A percentile compares a stretch with the other conserved stretches of the same genome.
These are phyloP conservation scores for Spizellomyces punctatus DNA, from an alignment of 192 early-diverging fungal species.

Conservation along the genomic window DNA sequence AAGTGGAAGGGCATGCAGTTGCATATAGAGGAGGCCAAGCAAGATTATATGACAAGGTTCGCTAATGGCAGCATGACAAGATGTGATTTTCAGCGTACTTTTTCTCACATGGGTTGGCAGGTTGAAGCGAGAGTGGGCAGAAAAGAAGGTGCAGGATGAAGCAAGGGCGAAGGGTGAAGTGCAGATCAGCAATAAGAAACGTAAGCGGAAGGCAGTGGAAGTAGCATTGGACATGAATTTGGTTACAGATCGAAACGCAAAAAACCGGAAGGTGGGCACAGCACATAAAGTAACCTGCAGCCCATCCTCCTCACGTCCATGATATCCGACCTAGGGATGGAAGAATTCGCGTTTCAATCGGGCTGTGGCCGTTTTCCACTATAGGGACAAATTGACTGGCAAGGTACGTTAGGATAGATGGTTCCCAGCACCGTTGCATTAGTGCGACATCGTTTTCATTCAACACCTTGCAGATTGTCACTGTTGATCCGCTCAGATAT, in stretches of 20 bases:
- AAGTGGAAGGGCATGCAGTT: constrained; percentile 85
- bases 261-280: constrained; percentile 40
- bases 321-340: constrained; percentile 54
- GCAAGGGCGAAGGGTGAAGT: constrained; percentile 18
- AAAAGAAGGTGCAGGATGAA: constrained; percentile 37
- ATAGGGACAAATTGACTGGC: constrained; percentile 54
- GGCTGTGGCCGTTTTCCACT: constrained; percentile 69
- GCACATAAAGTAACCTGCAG: too few species aligned
- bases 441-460: neutral
- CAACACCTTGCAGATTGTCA: constrained; percentile 42
- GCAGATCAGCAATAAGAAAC: constrained; percentile 41
- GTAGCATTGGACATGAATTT: constrained; percentile 69
- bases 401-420: constrained; percentile 20
- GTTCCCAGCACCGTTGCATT: too few species aligned
- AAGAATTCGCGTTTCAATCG: constrained; percentile 69
- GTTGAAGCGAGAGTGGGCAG: constrained; percentile 48
- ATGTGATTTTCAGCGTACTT: neutral
- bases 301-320: too few species aligned
- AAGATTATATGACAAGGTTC: constrained; percentile 58
- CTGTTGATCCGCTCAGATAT: constrained; percentile 68
- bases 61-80: constrained; percentile 8
- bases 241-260: constrained; percentile 71
- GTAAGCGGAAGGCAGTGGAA: constrained; percentile 42
- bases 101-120: neutral
- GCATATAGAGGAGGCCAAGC: constrained; percentile 81